Conservation (phyloP, 495 filamentous ascomycete species). For the Echria macrotheca region DNA sequence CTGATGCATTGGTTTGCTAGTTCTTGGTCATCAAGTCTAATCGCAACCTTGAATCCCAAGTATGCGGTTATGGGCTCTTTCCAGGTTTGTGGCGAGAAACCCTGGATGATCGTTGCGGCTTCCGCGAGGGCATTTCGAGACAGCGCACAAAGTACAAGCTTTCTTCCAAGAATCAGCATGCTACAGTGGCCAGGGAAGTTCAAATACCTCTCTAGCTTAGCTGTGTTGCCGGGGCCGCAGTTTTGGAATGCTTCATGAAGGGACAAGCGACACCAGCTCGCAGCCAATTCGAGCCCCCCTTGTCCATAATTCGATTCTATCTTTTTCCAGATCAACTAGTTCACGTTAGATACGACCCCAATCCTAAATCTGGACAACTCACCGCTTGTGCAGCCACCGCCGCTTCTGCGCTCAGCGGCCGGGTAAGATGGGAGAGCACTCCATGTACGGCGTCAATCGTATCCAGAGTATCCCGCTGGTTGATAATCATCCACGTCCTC, state of each 20-base stretch:
- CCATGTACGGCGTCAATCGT: conserved; percentile 17
- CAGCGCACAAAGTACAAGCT: conserved; percentile 62
- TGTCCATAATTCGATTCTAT: conserved; percentile 53
- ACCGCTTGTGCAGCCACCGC: conserved; percentile 69
- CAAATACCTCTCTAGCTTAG: conserved; percentile 56
- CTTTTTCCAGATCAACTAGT: conserved; percentile 71
- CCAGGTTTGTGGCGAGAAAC: conserved; percentile 54
- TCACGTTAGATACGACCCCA: background rate
- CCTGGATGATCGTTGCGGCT: conserved; percentile 50
- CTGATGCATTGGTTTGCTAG: conserved; percentile 56
- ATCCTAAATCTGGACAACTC: too few species aligned
- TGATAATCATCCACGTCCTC: conserved; percentile 53
- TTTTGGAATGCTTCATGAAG: conserved; percentile 59
- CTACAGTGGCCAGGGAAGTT: background rate
- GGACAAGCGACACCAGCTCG: conserved; percentile 69
- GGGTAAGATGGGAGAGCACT: conserved; percentile 20
- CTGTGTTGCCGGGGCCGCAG: conserved; percentile 55
- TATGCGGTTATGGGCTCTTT: conserved; percentile 61
- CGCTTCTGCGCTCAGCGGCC: conserved; percentile 46
- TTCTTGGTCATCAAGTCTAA: conserved; percentile 52
- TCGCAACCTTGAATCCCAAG: conserved; percentile 67
- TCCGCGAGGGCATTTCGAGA: conserved; percentile 46
- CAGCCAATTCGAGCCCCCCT: conserved; percentile 47
- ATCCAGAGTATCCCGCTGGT: conserved; percentile 24
- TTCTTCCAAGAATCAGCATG: conserved; percentile 43